Percentiles rank a stretch among this genome's conserved stretches.
phyloP scores from a whole-genome alignment of 257 asterid species.

The Scutellaria minor region DNA sequence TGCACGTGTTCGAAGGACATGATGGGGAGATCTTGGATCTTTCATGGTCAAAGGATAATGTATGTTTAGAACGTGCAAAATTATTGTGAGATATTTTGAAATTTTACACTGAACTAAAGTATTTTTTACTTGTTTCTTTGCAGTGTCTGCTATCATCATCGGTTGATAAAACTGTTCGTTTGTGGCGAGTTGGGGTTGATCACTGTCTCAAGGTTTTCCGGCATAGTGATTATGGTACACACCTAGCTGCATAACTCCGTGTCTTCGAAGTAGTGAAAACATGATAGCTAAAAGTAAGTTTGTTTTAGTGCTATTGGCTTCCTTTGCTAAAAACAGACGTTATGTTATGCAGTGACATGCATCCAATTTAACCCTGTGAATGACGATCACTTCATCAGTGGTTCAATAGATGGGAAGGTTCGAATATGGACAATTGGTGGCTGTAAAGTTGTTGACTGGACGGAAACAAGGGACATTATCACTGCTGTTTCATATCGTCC shows the following conservation, averaged over 20 bases:
- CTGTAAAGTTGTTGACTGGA: slow-evolving; percentile 84
- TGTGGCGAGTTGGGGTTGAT: slow-evolving; percentile 92
- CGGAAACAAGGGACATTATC: slow-evolving; percentile 73
- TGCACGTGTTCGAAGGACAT: slow-evolving; percentile 85
- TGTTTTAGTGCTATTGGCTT: slow-evolving; percentile 25
- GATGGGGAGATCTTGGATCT: slow-evolving; percentile 80
- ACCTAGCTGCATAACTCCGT: slow-evolving; percentile 31
- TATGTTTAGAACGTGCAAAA: slow-evolving; percentile 44
- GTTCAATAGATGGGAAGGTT: slow-evolving; percentile 94
- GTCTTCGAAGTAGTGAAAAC: slow-evolving; percentile 17
- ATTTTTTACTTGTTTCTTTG: slow-evolving; percentile 32
- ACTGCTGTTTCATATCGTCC: slow-evolving; percentile 88
- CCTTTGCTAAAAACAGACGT: slow-evolving; percentile 31
- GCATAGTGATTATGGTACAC: slow-evolving; percentile 87
- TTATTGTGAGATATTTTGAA: slow-evolving; percentile 21
- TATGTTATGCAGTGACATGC: slow-evolving; percentile 78
- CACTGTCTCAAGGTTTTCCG: slow-evolving; percentile 74
- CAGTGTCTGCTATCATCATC: slow-evolving; percentile 92
- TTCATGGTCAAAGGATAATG: slow-evolving; percentile 90
- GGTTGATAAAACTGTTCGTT: slow-evolving; percentile 91
- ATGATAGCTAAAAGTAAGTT: slow-evolving; percentile 3
- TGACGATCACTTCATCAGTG: slow-evolving; percentile 79
- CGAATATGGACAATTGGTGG: slow-evolving; percentile 75
- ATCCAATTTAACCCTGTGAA: slow-evolving; percentile 78
- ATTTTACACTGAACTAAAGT: neutral